A percentile compares a stretch with the other conserved stretches of the same genome.
Conservation (phyloP, 768 basidiomycete genomes). For the Pleurotus djamor region DNA sequence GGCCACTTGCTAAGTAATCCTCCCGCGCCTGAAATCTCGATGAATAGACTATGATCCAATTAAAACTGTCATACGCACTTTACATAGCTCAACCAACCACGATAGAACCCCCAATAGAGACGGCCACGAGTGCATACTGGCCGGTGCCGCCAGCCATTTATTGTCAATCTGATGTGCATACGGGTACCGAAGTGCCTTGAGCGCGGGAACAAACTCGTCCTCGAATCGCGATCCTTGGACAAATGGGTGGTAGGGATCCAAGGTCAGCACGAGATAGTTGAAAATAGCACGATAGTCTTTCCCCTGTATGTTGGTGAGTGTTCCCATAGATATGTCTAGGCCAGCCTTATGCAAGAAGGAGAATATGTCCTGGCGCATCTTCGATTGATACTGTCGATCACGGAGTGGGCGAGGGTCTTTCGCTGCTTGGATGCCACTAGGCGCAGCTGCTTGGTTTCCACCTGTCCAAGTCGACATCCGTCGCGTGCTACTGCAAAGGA, state of each 20-base stretch:
- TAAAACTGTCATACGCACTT: constrained; percentile 44
- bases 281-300: constrained; percentile 89
- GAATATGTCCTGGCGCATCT: constrained; percentile 77
- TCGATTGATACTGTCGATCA: constrained; percentile 68
- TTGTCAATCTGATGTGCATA: constrained; percentile 75
- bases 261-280: constrained; percentile 64
- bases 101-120: constrained; percentile 82
- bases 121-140: constrained; percentile 92
- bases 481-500: constrained; percentile 54
- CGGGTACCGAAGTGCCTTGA: constrained; percentile 82
- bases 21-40: constrained; percentile 14
- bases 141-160: constrained; percentile 86
- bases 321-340: constrained; percentile 66
- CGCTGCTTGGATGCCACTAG: constrained; percentile 49
- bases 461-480: constrained; percentile 76
- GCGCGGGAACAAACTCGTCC: constrained; percentile 76
- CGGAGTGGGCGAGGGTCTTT: constrained; percentile 82
- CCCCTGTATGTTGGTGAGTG: constrained; percentile 74
- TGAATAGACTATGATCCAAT: neutral
- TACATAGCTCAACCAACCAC: constrained; percentile 88
- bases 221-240: constrained; percentile 55
- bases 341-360: constrained; percentile 65
- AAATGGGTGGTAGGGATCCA: constrained; percentile 71
- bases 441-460: constrained; percentile 42
- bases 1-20: constrained; percentile 56